phyloP scores from a whole-genome alignment of 495 filamentous ascomycete genomes.

The Filosporella fistucella region DNA sequence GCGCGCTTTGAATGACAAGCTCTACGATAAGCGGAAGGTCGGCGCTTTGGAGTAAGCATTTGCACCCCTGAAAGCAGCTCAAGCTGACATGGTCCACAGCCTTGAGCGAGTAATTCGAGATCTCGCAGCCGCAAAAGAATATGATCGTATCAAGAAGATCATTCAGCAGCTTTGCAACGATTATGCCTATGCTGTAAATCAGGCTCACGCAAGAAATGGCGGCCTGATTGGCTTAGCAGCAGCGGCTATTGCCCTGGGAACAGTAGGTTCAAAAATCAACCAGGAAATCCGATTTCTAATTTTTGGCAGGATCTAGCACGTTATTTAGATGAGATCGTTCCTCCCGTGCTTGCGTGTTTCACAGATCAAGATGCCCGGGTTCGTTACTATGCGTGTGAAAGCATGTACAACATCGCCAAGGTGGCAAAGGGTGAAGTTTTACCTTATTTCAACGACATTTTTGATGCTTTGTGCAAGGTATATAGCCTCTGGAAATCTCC shows the following conservation, averaged over 20 bases:
- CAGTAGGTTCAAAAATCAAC: constrained; percentile 50
- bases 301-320: constrained; percentile 71
- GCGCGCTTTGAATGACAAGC: constrained; percentile 91
- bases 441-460: constrained; percentile 96
- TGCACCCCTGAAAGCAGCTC: background rate
- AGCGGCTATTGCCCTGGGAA: constrained; percentile 90
- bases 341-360: constrained; percentile 97
- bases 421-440: constrained; percentile 97
- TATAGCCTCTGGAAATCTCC: constrained; percentile 16
- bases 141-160: constrained; percentile 74
- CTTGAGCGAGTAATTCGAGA: constrained; percentile 91
- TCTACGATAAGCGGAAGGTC: constrained; percentile 95
- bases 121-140: constrained; percentile 67
- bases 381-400: constrained; percentile 98
- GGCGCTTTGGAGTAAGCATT: constrained; percentile 88
- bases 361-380: constrained; percentile 97
- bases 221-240: constrained; percentile 95
- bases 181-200: constrained; percentile 95
- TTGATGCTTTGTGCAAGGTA: constrained; percentile 96
- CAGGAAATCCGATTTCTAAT: background rate
- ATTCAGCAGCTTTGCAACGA: constrained; percentile 96
- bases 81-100: constrained; percentile 38
- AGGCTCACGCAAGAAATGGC: constrained; percentile 94
- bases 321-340: constrained; percentile 89
- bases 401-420: constrained; percentile 99